Base-by-base conservation (phyloP, 2,329 filamentous ascomycete species). In the Aureobasidium uvarum region DNA sequence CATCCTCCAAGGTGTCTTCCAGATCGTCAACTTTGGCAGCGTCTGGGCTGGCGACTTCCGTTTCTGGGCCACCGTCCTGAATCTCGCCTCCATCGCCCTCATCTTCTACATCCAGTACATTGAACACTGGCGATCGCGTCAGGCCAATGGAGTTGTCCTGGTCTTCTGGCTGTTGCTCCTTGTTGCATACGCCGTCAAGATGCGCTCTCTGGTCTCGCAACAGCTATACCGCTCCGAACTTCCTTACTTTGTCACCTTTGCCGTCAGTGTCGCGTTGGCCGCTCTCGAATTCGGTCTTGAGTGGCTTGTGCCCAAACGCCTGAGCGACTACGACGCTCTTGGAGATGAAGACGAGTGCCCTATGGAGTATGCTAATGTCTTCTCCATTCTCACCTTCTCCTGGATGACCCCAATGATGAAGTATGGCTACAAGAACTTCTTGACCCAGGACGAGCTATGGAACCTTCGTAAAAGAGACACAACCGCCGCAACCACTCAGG, bases 321-420 rank as follows among this genome's bases (percentile, higher is more conserved):
- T 87, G 66, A 90, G 86, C 70, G 85, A 82, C 52, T 90, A 90
- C 73, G 85, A 89, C 74, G 86, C 86, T 6, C 76, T 90, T 56
- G 87, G 86, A 7, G 85, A 88, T 67, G 86, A 86, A 46, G 85
- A 89, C 70, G 88, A 90, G 76, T 90, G 87, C 65, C 90, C 90
- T 0, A 87, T 91, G 68, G 93, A 98, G 77, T 96, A 96, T 75
- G 93, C 95, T 14, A 92, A 94, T 67, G 83, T 98, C 62, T 99
- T 99, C 79, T 96, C 94, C 4, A 86, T 91, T 59, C 83, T 99
- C 52, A 96, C 94, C 0, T 99, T 99, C 77, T 89, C 90, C 64
- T 99, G 95, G 95, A 97, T 99, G 94, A 98, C 95, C 0, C 93
- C 95, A 0, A 81, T 99, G 85, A 99, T 99, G 95, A 92, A 88